Evolutionary conservation across 805 yeast genomes (phyloP).

Genomic region (Metschnikowia dekortorum): DNA sequence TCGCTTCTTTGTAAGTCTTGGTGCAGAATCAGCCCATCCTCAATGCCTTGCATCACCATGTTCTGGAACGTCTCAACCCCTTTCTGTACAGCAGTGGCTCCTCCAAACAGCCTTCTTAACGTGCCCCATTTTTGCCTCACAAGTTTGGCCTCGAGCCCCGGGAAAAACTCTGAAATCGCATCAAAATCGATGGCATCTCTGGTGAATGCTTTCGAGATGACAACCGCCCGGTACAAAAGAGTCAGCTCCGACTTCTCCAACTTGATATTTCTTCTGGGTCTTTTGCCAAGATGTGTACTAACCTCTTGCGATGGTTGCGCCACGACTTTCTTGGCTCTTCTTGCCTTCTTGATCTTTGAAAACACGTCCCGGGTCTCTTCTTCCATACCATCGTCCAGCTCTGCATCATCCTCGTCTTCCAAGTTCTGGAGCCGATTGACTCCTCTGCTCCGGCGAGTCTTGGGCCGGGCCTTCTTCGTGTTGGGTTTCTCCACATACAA

Average conservation of each 20-base stretch:
- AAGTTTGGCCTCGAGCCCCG: slow-evolving; percentile 37
- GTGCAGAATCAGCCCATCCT: slow-evolving; percentile 46
- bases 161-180: slow-evolving; percentile 48
- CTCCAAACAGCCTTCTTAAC: slow-evolving; percentile 48
- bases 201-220: slow-evolving; percentile 59
- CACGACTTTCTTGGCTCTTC: slow-evolving; percentile 15
- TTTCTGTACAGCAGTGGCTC: slow-evolving; percentile 48
- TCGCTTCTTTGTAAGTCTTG: slow-evolving; percentile 51
- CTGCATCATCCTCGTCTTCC: slow-evolving; percentile 8
- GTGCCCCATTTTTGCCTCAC: slow-evolving; percentile 68
- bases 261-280: slow-evolving; percentile 18
- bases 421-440: slow-evolving; percentile 12
- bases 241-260: slow-evolving; percentile 47
- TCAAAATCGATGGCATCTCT: slow-evolving; percentile 63
- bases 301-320: slow-evolving; percentile 5
- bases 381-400: not conserved
- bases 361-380: slow-evolving; percentile 5
- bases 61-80: slow-evolving; percentile 67
- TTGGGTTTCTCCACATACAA: slow-evolving; percentile 11
- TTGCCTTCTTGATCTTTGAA: slow-evolving; percentile 8
- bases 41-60: slow-evolving; percentile 55
- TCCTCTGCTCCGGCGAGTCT: slow-evolving; percentile 5
- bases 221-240: slow-evolving; percentile 57
- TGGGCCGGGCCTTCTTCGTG: slow-evolving; percentile 1
- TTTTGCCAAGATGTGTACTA: slow-evolving; percentile 3